phyloP scores from a whole-genome alignment of 768 basidiomycete genomes.

The Lactarius psammicola region DNA sequence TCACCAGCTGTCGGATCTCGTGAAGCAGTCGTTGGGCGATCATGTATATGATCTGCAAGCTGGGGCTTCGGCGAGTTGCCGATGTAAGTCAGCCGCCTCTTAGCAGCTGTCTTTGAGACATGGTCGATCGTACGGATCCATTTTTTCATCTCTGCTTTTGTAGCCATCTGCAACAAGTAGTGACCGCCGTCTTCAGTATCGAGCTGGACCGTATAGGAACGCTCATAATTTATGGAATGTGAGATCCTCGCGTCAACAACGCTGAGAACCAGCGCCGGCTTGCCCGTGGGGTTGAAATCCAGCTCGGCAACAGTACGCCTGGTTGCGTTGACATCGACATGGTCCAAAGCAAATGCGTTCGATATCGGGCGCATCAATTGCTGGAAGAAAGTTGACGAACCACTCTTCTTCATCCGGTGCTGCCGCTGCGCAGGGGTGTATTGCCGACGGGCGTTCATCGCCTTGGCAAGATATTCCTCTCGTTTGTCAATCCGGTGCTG shows the following conservation, averaged over 20 bases:
- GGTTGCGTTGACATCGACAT: constrained; percentile 39
- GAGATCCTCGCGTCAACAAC: constrained; percentile 69
- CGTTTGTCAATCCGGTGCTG: constrained; percentile 69
- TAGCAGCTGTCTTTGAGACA: constrained; percentile 70
- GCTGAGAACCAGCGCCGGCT: constrained; percentile 73
- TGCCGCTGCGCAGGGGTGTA: constrained; percentile 58
- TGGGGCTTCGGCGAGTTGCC: constrained; percentile 73
- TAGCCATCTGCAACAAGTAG: constrained; percentile 73
- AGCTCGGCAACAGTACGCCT: constrained; percentile 70
- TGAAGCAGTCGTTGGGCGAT: constrained; percentile 53
- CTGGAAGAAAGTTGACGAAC: constrained; percentile 76
- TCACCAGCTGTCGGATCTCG: constrained; percentile 75
- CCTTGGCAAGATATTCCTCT: constrained; percentile 71
- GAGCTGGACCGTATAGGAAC: constrained; percentile 79
- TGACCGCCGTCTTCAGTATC: constrained; percentile 87
- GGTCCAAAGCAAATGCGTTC: constrained; percentile 74
- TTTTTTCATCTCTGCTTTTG: constrained; percentile 65
- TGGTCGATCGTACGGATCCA: constrained; percentile 77
- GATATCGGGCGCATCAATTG: constrained; percentile 88
- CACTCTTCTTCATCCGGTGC: constrained; percentile 85
- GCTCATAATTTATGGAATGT: constrained; percentile 73
- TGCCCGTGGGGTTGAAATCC: constrained; percentile 69
- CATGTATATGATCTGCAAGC: constrained; percentile 69
- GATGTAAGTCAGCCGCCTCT: constrained; percentile 77
- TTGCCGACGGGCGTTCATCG: constrained; percentile 60